phyloP scores from a whole-genome alignment of 163 green algal species.

The Picocystis sp. region DNA sequence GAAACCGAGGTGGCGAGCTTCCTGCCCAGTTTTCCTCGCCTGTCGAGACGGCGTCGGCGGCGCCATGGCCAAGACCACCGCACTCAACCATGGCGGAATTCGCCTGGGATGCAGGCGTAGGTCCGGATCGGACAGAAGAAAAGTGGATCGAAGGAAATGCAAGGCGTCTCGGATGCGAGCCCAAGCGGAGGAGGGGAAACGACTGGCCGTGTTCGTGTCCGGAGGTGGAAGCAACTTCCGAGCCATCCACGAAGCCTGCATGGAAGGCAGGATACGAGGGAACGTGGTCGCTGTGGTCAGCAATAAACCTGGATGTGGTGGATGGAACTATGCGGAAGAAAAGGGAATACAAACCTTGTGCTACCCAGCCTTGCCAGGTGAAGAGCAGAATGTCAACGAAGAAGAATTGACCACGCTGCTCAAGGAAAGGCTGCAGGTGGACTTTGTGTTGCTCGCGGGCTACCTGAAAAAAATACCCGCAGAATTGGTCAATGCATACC shows the following conservation, averaged over 20 bases:
- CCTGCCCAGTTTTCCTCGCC: no score
- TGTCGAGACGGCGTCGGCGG: no score
- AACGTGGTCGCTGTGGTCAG: constrained; percentile 61
- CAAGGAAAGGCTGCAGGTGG: constrained; percentile 7
- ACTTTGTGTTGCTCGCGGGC: constrained; percentile 78
- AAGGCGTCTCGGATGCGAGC: no score
- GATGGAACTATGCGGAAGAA: constrained; percentile 44
- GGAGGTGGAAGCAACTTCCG: constrained; percentile 89
- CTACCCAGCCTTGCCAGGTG: constrained; percentile 49
- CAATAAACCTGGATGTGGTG: constrained; percentile 61
- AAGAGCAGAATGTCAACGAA: no score
- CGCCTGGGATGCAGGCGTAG: no score
- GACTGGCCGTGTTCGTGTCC: constrained; percentile 85
- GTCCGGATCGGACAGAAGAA: no score
- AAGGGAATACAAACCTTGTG: constrained; percentile 53
- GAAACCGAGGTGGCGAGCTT: no score
- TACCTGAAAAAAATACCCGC: constrained; percentile 67
- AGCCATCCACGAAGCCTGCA: constrained; percentile 68
- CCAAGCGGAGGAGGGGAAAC: no score
- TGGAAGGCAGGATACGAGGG: constrained; percentile 51
- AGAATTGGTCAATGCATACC: constrained; percentile 22
- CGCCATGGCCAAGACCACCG: no score
- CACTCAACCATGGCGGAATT: no score
- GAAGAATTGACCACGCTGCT: no score
- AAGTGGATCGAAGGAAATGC: no score